A percentile compares a stretch with the other conserved stretches of the same genome.
These are phyloP conservation scores for Penicillium manginii DNA, from an alignment of 495 filamentous ascomycete species.

Conservation along the genomic window DNA sequence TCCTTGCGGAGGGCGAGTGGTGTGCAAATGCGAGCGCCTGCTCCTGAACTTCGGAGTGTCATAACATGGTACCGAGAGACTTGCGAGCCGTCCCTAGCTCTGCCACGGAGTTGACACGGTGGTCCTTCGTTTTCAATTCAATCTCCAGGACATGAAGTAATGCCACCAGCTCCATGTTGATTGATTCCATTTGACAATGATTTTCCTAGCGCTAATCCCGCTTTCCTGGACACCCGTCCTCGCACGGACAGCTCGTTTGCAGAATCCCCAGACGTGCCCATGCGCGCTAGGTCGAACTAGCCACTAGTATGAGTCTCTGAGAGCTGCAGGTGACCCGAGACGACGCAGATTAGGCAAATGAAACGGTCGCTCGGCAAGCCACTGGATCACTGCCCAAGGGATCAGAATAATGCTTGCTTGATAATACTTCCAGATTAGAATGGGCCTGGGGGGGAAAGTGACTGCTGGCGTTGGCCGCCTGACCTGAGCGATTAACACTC, in stretches of 20 bases:
- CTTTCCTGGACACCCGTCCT: neutral
- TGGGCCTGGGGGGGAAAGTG: neutral
- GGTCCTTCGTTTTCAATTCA: neutral
- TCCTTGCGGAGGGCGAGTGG: slow-evolving; percentile 10
- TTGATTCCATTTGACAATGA: neutral
- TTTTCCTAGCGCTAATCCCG: slow-evolving; percentile 9
- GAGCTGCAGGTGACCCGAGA: slow-evolving; percentile 36
- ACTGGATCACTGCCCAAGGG: slow-evolving; percentile 6
- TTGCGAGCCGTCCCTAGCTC: slow-evolving; percentile 5
- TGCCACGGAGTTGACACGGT: neutral
- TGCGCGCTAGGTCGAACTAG: slow-evolving; percentile 24
- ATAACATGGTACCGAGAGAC: neutral
- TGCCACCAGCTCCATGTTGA: neutral
- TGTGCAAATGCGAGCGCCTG: neutral
- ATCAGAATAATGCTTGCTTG: slow-evolving; percentile 1
- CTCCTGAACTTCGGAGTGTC: neutral
- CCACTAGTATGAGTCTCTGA: slow-evolving; percentile 28
- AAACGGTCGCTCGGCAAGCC: slow-evolving; percentile 22
- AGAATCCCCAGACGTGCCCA: slow-evolving; percentile 34
- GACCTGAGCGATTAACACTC: neutral
- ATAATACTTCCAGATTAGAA: neutral
- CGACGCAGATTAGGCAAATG: slow-evolving; percentile 31
- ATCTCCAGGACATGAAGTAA: neutral
- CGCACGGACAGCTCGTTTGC: slow-evolving; percentile 39
- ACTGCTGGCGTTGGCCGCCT: neutral